A percentile compares a stretch with the other conserved stretches of the same genome.
These are phyloP conservation scores for Barnettozyma pratensis DNA, from an alignment of 805 yeast species.

Conservation along the genomic window DNA sequence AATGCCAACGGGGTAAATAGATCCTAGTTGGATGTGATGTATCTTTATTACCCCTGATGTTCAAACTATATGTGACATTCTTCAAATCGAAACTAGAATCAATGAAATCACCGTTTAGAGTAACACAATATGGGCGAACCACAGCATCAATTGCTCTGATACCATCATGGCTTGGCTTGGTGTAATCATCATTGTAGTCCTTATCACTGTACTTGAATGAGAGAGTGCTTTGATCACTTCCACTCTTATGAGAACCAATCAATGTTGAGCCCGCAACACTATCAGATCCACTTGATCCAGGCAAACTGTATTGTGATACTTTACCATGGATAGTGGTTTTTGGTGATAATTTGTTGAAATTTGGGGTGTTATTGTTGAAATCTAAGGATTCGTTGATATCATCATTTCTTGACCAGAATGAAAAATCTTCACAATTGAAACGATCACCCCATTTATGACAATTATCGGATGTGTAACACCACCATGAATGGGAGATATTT, in stretches of 20 bases:
- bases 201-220: not conserved
- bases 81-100: constrained; percentile 56
- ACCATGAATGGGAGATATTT: constrained; percentile 67
- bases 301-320: not conserved
- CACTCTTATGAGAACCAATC: not conserved
- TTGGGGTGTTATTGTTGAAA: too few relatives aligned
- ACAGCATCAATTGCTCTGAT: constrained; percentile 72
- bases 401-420: constrained; percentile 76
- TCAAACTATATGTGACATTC: constrained; percentile 41
- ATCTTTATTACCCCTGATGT: constrained; percentile 31
- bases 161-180: constrained; percentile 39
- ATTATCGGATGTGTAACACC: constrained; percentile 79
- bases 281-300: constrained; percentile 4
- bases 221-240: not conserved
- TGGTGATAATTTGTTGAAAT: not conserved
- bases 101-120: constrained; percentile 53
- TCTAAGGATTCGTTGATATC: constrained; percentile 5
- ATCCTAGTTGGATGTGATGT: constrained; percentile 47
- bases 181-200: not conserved
- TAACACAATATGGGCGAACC: constrained; percentile 69
- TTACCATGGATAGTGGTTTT: not conserved
- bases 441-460: constrained; percentile 82
- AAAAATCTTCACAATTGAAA: constrained; percentile 93
- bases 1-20: constrained; percentile 72
- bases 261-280: not conserved